phyloP scores from a whole-genome alignment of 1,284 basidiomycete species.

The Irpex sp. region DNA sequence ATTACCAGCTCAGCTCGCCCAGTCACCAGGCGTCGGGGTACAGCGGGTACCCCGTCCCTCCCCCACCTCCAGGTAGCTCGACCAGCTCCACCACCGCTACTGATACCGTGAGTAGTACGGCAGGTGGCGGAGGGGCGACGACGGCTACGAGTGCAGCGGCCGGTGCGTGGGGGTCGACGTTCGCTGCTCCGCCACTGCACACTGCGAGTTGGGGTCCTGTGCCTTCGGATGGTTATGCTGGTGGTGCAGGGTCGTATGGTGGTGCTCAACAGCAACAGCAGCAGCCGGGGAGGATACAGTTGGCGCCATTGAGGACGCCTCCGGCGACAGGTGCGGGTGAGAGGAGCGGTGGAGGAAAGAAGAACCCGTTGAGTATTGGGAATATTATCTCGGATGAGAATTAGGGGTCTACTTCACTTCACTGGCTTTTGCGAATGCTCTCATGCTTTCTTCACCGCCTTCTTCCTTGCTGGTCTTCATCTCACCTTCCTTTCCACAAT shows the following conservation, averaged over 20 bases:
- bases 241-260: not conserved
- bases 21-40: conserved; percentile 10
- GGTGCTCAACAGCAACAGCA: conserved; percentile 8
- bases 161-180: conserved; percentile 7
- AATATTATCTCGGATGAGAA: conserved; percentile 59
- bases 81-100: not conserved
- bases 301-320: conserved; percentile 43
- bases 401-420: not conserved
- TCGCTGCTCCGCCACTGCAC: conserved; percentile 12
- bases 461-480: not conserved
- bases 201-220: conserved; percentile 11
- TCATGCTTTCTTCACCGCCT: not conserved
- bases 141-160: not conserved
- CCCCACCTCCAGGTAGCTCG: conserved; percentile 3
- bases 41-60: conserved; percentile 16
- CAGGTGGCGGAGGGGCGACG: not conserved
- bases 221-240: not conserved
- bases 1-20: conserved; percentile 13
- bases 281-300: conserved; percentile 41
- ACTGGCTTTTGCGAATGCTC: not conserved
- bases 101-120: not conserved
- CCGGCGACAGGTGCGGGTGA: conserved; percentile 23
- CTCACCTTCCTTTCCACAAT: not conserved
- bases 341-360: conserved; percentile 27
- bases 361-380: conserved; percentile 65